Conservation (phyloP, 352 stramenopile species). For the Saprolegnia parasitica region DNA sequence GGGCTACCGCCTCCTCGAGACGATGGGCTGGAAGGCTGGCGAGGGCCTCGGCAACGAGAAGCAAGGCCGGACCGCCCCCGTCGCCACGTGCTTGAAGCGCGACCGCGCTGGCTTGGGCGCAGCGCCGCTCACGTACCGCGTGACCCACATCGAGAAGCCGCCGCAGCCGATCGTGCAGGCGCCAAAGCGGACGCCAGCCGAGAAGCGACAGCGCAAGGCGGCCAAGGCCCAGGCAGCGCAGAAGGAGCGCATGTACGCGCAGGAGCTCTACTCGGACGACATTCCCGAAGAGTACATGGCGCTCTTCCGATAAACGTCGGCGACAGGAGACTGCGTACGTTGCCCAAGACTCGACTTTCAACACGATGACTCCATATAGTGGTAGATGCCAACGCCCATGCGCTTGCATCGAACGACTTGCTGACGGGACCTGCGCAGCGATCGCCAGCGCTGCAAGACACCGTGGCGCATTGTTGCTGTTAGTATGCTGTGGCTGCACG, state of each 20-base stretch:
- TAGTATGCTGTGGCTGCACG: too few species aligned
- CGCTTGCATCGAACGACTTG: too few species aligned
- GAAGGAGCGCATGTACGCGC: not conserved
- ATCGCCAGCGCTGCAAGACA: too few species aligned
- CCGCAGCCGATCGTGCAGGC: not conserved
- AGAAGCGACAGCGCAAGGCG: not conserved
- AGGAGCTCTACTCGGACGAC: slow-evolving; percentile 9
- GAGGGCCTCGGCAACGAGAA: slow-evolving; percentile 18
- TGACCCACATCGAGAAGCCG: slow-evolving; percentile 7
- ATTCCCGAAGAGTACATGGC: slow-evolving; percentile 6
- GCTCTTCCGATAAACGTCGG: slow-evolving; percentile 2
- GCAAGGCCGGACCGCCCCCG: slow-evolving; percentile 9
- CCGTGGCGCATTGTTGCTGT: too few species aligned
- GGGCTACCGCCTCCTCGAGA: slow-evolving; percentile 14
- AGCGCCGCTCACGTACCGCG: not conserved
- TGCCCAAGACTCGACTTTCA: too few species aligned
- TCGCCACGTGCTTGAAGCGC: slow-evolving; percentile 20
- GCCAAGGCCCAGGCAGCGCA: not conserved
- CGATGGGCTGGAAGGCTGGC: slow-evolving; percentile 24
- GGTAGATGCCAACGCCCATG: too few species aligned
- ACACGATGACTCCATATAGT: too few species aligned
- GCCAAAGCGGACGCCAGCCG: not conserved
- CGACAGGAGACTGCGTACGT: too few species aligned
- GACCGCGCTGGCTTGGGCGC: slow-evolving; percentile 10
- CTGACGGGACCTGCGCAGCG: too few species aligned